Conservation (phyloP, 176 grass and related monocot species). For the Cymbopogon citratus region DNA sequence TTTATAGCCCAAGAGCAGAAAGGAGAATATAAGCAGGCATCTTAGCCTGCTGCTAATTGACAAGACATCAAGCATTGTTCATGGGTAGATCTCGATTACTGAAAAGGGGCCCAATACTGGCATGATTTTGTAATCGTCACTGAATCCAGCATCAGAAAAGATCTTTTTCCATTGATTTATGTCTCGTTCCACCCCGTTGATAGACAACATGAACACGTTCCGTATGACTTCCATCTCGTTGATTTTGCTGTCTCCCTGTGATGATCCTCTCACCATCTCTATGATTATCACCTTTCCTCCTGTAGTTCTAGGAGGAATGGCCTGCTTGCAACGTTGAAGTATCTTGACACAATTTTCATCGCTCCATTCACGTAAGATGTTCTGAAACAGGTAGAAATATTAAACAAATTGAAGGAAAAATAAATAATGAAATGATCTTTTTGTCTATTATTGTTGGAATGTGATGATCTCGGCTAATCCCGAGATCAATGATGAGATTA, state of each 20-base stretch:
- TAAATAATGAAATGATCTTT: not conserved
- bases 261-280: conserved; percentile 7
- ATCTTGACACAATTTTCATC: conserved; percentile 22
- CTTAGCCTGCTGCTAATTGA: too few relatives aligned
- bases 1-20: too few relatives aligned
- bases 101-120: conserved; percentile 15
- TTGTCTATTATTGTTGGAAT: too few relatives aligned
- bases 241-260: not conserved
- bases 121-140: conserved; percentile 34
- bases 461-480: too few relatives aligned
- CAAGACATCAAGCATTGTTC: not conserved
- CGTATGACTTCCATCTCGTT: conserved; percentile 5
- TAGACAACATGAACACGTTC: conserved; percentile 18
- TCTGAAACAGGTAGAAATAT: not conserved
- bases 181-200: conserved; percentile 13
- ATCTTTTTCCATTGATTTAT: conserved; percentile 41
- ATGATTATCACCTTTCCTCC: conserved; percentile 31
- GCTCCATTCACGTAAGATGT: conserved; percentile 2
- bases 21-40: too few relatives aligned
- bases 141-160: conserved; percentile 34
- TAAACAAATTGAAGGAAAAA: not conserved
- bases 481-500: too few relatives aligned
- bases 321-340: conserved; percentile 29
- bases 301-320: not conserved
- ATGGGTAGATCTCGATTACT: conserved; percentile 24